A percentile compares a stretch with the other conserved stretches of the same genome.
phyloP scores from a whole-genome alignment of 139 green algal genomes.

The Spirogloea muscicola region DNA sequence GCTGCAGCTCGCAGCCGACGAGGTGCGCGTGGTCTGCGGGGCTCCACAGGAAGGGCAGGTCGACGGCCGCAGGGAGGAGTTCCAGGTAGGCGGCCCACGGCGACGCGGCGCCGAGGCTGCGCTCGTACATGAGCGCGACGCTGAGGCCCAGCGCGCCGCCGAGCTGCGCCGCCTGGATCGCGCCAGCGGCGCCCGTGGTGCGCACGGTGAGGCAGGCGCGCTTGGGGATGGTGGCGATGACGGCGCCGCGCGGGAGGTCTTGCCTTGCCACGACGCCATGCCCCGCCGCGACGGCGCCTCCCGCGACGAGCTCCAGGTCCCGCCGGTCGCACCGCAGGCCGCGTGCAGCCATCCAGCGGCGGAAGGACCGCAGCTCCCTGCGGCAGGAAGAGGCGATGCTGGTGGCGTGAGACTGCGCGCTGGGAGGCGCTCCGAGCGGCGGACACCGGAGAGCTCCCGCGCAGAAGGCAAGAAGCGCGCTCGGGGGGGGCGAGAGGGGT shows the following conservation, averaged over 20 bases:
- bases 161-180: not conserved
- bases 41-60: conserved; percentile 8
- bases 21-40: not conserved
- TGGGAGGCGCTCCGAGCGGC: no score
- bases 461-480: no score
- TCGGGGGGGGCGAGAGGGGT: no score
- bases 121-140: conserved; percentile 6
- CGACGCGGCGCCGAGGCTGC: not conserved
- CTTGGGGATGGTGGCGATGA: conserved; percentile 13
- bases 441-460: no score
- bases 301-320: not conserved
- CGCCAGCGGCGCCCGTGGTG: not conserved
- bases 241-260: not conserved
- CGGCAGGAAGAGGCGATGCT: no score
- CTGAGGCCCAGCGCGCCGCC: not conserved
- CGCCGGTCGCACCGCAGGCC: not conserved
- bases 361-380: conserved; percentile 7
- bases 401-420: no score
- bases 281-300: not conserved
- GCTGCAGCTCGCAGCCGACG: no score
- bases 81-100: conserved; percentile 5
- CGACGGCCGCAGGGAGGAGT: not conserved
- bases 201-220: not conserved
- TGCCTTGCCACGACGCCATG: not conserved
- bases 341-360: conserved; percentile 9